Percentiles rank a stretch among this genome's conserved stretches.
Conservation (phyloP, 345 rosid genomes). For the Ailanthus altissimus region DNA sequence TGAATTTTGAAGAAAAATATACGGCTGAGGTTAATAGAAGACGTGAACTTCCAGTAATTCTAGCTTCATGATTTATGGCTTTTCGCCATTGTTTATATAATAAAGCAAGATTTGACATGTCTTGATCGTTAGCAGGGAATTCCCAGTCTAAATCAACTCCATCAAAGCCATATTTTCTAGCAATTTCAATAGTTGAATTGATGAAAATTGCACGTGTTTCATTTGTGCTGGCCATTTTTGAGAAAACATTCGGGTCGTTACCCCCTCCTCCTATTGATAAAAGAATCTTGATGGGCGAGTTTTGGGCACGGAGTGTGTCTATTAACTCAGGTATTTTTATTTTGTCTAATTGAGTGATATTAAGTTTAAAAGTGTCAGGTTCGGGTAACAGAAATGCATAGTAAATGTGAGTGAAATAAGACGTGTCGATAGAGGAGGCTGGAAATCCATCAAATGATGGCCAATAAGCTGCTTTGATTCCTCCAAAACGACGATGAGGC, state of each 20-base stretch:
- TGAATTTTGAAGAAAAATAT: slow-evolving; percentile 32
- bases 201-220: slow-evolving; percentile 36
- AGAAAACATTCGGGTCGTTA: slow-evolving; percentile 15
- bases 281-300: slow-evolving; percentile 31
- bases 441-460: slow-evolving; percentile 35
- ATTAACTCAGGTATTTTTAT: slow-evolving; percentile 30
- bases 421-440: slow-evolving; percentile 37
- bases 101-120: slow-evolving; percentile 31
- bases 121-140: slow-evolving; percentile 32
- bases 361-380: slow-evolving; percentile 29
- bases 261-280: slow-evolving; percentile 46
- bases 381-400: slow-evolving; percentile 44
- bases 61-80: slow-evolving; percentile 31
- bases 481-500: neutral
- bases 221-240: slow-evolving; percentile 24
- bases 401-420: slow-evolving; percentile 47
- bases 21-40: slow-evolving; percentile 48
- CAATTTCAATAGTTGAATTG: slow-evolving; percentile 37
- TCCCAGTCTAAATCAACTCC: slow-evolving; percentile 59
- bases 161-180: slow-evolving; percentile 37
- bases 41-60: neutral
- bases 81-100: slow-evolving; percentile 30
- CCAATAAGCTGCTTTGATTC: slow-evolving; percentile 51
- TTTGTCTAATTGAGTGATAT: slow-evolving; percentile 35
- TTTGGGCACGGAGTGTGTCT: slow-evolving; percentile 17